phyloP scores from a whole-genome alignment of 139 green algal species.

The Micromonas pusilla region DNA sequence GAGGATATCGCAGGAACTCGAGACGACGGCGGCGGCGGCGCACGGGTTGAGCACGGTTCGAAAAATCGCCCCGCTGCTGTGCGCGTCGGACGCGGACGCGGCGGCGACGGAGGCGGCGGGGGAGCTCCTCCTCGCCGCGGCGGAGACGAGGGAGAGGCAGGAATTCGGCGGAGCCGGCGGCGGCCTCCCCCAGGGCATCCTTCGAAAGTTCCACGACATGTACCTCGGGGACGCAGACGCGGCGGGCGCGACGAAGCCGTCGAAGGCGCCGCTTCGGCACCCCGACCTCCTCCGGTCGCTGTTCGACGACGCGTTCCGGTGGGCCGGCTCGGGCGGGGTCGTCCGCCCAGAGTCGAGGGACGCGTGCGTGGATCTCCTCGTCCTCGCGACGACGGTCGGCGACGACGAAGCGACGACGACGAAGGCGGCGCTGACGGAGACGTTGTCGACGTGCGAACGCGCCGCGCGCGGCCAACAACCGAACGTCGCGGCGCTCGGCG shows the following conservation, averaged over 20 bases:
- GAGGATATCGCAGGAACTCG: slow-evolving; percentile 1
- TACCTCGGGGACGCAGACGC: background rate
- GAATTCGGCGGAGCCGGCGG: background rate
- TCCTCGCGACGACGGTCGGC: background rate
- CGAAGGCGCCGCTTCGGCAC: slow-evolving; percentile 5
- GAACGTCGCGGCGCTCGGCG: background rate
- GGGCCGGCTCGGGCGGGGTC: background rate
- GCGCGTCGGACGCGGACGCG: background rate
- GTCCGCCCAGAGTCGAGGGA: background rate
- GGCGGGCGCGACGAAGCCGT: background rate
- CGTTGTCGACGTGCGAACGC: background rate
- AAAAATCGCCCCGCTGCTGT: background rate
- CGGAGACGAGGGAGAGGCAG: background rate
- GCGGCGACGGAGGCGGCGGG: background rate
- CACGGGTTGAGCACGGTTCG: background rate
- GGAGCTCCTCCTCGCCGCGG: background rate
- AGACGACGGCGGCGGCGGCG: background rate
- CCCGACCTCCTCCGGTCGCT: background rate
- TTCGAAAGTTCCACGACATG: background rate
- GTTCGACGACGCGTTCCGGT: slow-evolving; percentile 15
- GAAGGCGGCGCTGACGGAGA: background rate
- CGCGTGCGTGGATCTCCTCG: slow-evolving; percentile 6
- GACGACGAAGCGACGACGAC: background rate
- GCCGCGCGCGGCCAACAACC: background rate
- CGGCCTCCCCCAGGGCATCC: background rate